Evolutionary conservation across 2,329 filamentous ascomycete genomes (phyloP).

Genomic region (Neonectria punicea): DNA sequence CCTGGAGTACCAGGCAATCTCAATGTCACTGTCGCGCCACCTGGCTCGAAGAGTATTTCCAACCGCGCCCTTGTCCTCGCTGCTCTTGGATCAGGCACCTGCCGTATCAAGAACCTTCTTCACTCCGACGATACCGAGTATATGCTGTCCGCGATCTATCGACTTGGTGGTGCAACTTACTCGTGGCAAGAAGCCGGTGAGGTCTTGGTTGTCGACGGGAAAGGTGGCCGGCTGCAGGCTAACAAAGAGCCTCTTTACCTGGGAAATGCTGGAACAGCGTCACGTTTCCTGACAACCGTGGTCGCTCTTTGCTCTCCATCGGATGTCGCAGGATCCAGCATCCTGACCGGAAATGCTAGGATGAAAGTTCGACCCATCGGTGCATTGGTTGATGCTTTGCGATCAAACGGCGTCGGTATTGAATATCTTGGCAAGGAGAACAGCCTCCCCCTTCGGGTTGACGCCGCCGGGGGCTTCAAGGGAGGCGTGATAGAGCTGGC

Average conservation of each 20-base stretch:
- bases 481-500: conserved; percentile 92
- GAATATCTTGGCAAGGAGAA: conserved; percentile 86
- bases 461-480: conserved; percentile 83
- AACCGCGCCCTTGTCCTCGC: conserved; percentile 95
- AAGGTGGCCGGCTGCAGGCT: conserved; percentile 85
- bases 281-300: conserved; percentile 93
- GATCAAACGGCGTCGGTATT: conserved; percentile 86
- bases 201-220: conserved; percentile 87
- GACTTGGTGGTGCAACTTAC: conserved; percentile 87
- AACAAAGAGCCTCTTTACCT: conserved; percentile 85
- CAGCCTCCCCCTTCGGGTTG: conserved; percentile 85
- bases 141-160: conserved; percentile 92
- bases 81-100: conserved; percentile 86
- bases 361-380: conserved; percentile 98
- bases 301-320: conserved; percentile 81
- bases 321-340: conserved; percentile 69
- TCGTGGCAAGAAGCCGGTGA: conserved; percentile 96
- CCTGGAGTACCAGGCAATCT: conserved; percentile 75
- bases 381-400: conserved; percentile 88
- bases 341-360: conserved; percentile 91
- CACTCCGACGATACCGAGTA: conserved; percentile 98
- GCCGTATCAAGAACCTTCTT: conserved; percentile 89
- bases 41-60: conserved; percentile 97
- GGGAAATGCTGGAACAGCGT: conserved; percentile 96
- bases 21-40: conserved; percentile 82